A percentile compares a stretch with the other conserved stretches of the same genome.
These are phyloP conservation scores for Rhododendron ovatum DNA, from an alignment of 148 eudicot genomes.

Conservation along the genomic window DNA sequence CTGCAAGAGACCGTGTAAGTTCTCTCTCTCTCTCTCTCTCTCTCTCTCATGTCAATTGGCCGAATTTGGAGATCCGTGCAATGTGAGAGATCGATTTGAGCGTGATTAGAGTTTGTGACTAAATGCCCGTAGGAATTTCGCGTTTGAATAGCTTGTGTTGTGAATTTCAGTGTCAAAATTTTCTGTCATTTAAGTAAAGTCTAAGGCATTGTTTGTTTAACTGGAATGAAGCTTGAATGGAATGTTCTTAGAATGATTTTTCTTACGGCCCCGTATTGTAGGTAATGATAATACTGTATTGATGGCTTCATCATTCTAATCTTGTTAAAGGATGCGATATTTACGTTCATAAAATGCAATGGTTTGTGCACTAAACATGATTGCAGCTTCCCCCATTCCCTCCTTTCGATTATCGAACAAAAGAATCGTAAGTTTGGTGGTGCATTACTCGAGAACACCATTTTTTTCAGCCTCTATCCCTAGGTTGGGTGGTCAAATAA, in stretches of 20 bases:
- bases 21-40: background rate
- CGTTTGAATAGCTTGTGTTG: background rate
- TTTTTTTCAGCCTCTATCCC: background rate
- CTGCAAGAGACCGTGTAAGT: slow-evolving; percentile 88
- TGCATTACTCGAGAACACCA: background rate
- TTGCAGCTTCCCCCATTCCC: background rate
- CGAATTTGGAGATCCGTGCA: background rate
- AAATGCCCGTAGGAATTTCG: background rate
- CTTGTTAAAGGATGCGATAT: background rate
- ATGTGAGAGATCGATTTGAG: background rate
- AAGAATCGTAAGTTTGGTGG: background rate
- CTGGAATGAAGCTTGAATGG: background rate
- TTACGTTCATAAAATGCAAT: background rate
- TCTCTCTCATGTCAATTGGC: background rate
- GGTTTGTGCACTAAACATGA: background rate
- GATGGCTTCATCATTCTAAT: background rate
- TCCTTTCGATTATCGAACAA: background rate
- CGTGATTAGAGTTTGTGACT: background rate
- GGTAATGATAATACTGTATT: background rate
- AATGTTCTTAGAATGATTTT: background rate
- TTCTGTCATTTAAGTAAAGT: too few species aligned
- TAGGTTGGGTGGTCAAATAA: background rate
- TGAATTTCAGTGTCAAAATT: background rate
- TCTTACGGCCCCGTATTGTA: background rate
- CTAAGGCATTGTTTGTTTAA: background rate